A percentile compares a stretch with the other conserved stretches of the same genome.
phyloP scores from a whole-genome alignment of 2,329 filamentous ascomycete species.

The Trichophyton simii region DNA sequence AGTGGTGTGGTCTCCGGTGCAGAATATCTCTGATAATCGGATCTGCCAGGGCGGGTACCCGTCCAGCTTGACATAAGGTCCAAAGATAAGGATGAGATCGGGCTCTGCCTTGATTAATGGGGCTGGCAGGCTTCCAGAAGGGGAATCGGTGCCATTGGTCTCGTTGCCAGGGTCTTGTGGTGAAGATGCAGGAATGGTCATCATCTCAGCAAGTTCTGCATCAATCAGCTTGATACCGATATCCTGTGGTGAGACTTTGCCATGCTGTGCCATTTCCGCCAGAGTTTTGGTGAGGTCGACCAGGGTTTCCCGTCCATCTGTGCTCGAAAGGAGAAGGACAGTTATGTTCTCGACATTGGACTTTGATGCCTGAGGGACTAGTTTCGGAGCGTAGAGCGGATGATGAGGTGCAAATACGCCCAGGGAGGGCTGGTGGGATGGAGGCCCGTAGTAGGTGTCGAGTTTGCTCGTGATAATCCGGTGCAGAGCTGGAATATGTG shows the following conservation, averaged over 20 bases:
- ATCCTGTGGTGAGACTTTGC: constrained; percentile 67
- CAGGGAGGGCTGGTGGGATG: constrained; percentile 52
- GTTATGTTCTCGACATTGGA: constrained; percentile 33
- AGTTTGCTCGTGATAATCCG: constrained; percentile 67
- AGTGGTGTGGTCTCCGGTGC: constrained; percentile 36
- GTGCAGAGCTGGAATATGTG: constrained; percentile 75
- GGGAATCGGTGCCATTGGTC: constrained; percentile 10
- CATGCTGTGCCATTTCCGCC: constrained; percentile 84
- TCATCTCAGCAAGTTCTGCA: constrained; percentile 61
- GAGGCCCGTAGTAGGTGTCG: constrained; percentile 70
- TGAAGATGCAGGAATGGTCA: constrained; percentile 14
- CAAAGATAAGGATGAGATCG: constrained; percentile 78
- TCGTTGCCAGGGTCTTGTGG: constrained; percentile 20
- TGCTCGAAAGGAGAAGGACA: constrained; percentile 69
- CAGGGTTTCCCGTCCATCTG: constrained; percentile 84
- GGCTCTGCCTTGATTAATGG: constrained; percentile 65
- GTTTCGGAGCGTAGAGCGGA: constrained; percentile 31
- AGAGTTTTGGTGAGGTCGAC: constrained; percentile 92
- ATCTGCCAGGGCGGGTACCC: constrained; percentile 97
- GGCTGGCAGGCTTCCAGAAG: neutral
- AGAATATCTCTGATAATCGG: constrained; percentile 85
- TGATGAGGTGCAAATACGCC: constrained; percentile 61
- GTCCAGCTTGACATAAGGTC: constrained; percentile 67
- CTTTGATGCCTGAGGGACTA: constrained; percentile 13
- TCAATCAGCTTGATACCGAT: constrained; percentile 80